Conservation (phyloP, 228 moss, liverwort and hornwort genomes). For the Sphagnum fallax region DNA sequence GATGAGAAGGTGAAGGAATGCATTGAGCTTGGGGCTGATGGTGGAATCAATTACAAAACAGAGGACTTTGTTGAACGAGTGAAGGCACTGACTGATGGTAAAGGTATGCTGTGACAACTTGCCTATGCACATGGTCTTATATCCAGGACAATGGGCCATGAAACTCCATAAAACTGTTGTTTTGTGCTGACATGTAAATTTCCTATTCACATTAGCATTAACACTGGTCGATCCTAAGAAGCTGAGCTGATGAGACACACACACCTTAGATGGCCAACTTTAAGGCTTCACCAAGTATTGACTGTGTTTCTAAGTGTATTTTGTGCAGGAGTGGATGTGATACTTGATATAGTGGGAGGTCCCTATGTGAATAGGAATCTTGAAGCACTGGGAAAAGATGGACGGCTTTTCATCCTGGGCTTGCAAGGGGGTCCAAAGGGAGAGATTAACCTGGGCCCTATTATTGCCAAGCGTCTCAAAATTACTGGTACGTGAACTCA, state of each 20-base stretch:
- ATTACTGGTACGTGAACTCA: constrained; percentile 33
- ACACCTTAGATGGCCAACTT: too few species aligned
- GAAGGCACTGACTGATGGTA: constrained; percentile 31
- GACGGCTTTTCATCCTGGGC: constrained; percentile 64
- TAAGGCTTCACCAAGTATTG: too few species aligned
- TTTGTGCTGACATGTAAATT: too few species aligned
- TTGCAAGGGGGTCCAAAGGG: constrained; percentile 48
- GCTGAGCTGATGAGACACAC: too few species aligned
- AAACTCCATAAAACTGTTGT: too few species aligned
- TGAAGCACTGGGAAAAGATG: constrained; percentile 50
- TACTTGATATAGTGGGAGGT: constrained; percentile 76
- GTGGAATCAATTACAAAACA: constrained; percentile 51
- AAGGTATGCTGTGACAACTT: constrained; percentile 20
- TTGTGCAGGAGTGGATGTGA: constrained; percentile 70
- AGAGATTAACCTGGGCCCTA: constrained; percentile 28
- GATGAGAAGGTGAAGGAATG: constrained; percentile 47
- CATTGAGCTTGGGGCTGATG: constrained; percentile 37
- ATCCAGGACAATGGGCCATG: too few species aligned
- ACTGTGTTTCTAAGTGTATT: background rate
- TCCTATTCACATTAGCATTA: too few species aligned
- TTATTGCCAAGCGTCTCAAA: constrained; percentile 50
- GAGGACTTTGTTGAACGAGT: constrained; percentile 38
- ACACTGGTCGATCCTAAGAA: too few species aligned
- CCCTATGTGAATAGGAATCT: constrained; percentile 64
- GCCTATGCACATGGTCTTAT: background rate